These are phyloP conservation scores for Ogataea degrootiae DNA, from an alignment of 805 yeast species.

Conservation along the genomic window DNA sequence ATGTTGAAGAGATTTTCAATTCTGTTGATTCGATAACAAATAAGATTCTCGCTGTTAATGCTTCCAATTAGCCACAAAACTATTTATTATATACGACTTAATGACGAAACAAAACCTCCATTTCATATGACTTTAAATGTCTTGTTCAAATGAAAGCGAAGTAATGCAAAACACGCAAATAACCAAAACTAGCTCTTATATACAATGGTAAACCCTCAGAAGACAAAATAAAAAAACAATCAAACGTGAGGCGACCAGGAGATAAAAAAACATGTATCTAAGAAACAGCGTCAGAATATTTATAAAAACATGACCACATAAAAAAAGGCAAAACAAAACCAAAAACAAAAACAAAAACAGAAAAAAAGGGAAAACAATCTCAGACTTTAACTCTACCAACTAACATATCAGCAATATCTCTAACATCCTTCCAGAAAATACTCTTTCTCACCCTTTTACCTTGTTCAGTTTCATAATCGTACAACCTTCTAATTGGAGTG, in stretches of 20 bases:
- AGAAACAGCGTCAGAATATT: background rate
- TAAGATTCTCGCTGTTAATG: slow-evolving; percentile 1
- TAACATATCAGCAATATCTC: slow-evolving; percentile 78
- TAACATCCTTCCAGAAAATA: slow-evolving; percentile 74
- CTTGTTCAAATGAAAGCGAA: too few species aligned
- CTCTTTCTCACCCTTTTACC: slow-evolving; percentile 80
- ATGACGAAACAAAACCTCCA: background rate
- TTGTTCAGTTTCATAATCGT: slow-evolving; percentile 83
- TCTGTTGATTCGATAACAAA: slow-evolving; percentile 6
- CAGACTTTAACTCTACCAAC: slow-evolving; percentile 57
- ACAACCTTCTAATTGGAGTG: slow-evolving; percentile 68
- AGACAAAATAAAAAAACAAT: background rate
- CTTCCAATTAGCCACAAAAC: background rate
- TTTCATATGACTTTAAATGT: too few species aligned
- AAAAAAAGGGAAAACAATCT: background rate
- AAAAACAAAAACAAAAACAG: background rate
- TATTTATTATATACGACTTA: background rate
- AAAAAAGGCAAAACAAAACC: background rate
- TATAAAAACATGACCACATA: background rate
- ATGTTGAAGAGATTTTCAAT: slow-evolving; percentile 8
- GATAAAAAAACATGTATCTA: too few species aligned
- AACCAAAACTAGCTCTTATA: background rate
- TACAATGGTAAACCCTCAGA: background rate
- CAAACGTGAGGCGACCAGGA: background rate
- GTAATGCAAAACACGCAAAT: background rate